Percentiles rank a stretch among this genome's conserved stretches.
Conservation (phyloP, 1,284 basidiomycete genomes). For the Rhodotorula sp. region DNA sequence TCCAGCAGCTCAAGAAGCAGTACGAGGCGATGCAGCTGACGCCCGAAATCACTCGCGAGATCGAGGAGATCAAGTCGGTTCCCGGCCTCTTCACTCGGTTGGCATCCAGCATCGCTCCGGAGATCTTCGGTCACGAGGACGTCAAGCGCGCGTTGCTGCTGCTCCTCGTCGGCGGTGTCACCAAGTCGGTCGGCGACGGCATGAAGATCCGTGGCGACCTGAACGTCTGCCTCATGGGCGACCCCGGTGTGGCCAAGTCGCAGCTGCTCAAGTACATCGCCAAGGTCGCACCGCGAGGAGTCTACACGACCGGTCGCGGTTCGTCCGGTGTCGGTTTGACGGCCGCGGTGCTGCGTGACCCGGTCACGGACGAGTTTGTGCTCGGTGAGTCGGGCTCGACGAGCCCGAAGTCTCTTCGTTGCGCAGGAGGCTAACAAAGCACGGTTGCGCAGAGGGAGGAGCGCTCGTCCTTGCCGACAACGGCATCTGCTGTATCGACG, state of each 20-base stretch:
- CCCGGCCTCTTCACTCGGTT: constrained; percentile 78
- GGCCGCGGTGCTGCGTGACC: constrained; percentile 98
- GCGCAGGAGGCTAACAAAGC: not conserved
- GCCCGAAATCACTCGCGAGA: constrained; percentile 71
- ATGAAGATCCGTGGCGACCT: constrained; percentile 99
- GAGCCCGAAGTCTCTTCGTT: not conserved
- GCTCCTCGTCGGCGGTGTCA: constrained; percentile 91
- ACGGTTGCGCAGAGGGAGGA: constrained; percentile 75
- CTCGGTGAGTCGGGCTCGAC: constrained; percentile 62
- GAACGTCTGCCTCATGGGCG: constrained; percentile 98
- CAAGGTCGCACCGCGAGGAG: constrained; percentile 94
- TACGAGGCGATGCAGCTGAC: constrained; percentile 93
- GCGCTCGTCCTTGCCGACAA: constrained; percentile 98
- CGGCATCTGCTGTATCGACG: constrained; percentile 99
- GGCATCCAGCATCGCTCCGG: constrained; percentile 79
- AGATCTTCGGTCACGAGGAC: constrained; percentile 97
- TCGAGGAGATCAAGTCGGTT: constrained; percentile 71
- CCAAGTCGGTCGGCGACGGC: constrained; percentile 90
- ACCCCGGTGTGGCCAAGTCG: constrained; percentile 99
- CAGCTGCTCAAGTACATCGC: constrained; percentile 98
- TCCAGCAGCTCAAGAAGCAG: constrained; percentile 95
- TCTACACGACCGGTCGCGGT: constrained; percentile 98
- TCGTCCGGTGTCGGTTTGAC: constrained; percentile 98
- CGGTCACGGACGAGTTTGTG: constrained; percentile 99
- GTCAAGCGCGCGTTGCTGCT: constrained; percentile 97